phyloP scores from a whole-genome alignment of 2,329 filamentous ascomycete genomes.

The Aspergillus sp. region DNA sequence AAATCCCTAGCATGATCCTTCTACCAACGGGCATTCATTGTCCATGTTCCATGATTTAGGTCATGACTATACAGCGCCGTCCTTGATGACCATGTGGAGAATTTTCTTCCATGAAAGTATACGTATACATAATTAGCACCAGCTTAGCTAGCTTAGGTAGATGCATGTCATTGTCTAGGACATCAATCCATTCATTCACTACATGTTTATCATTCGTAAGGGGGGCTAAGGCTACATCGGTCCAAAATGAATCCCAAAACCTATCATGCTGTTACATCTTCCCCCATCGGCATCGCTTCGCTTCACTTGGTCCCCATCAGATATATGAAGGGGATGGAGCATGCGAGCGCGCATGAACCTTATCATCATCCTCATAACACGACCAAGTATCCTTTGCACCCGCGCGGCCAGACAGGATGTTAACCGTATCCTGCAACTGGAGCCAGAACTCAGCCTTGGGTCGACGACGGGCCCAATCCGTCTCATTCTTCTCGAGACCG shows the following conservation, averaged over 20 bases:
- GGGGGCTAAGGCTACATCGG: neutral
- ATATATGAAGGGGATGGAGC: neutral
- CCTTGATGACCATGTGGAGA: neutral
- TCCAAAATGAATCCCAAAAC: neutral
- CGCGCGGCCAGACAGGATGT: conserved; percentile 76
- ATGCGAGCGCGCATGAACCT: neutral
- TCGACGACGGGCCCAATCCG: conserved; percentile 88
- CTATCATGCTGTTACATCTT: neutral
- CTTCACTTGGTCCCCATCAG: neutral
- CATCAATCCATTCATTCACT: neutral
- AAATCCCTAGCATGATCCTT: neutral
- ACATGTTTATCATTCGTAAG: neutral
- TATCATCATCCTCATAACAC: conserved; percentile 26
- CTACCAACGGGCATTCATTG: neutral
- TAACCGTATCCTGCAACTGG: conserved; percentile 74
- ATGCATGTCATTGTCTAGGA: neutral
- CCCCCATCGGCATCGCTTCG: neutral
- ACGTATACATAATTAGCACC: neutral
- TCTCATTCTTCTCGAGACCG: conserved; percentile 76
- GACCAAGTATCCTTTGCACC: conserved; percentile 29
- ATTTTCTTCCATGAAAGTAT: neutral
- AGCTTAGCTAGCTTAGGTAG: neutral
- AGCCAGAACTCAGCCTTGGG: conserved; percentile 87
- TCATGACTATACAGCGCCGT: neutral
- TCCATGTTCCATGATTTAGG: neutral